Conservation (phyloP, 768 basidiomycete species). For the Hirschioporus abietinus region DNA sequence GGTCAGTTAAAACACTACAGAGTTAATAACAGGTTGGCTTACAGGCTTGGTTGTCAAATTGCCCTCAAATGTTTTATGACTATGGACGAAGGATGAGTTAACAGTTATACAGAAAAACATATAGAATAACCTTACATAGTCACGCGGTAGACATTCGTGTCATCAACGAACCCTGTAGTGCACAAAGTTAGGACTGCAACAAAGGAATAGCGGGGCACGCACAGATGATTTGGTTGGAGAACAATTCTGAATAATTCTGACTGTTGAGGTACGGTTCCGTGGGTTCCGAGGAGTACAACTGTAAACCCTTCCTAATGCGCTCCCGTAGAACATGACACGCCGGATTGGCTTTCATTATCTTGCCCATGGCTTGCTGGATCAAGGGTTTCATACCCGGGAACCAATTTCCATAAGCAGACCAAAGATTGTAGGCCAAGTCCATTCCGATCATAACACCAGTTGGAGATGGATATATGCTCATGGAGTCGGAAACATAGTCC, state of each 20-base stretch:
- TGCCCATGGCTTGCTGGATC: constrained; percentile 98
- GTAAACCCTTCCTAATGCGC: constrained; percentile 97
- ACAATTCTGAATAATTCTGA: constrained; percentile 92
- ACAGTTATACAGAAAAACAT: neutral
- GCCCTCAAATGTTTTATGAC: constrained; percentile 99
- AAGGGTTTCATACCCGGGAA: constrained; percentile 99
- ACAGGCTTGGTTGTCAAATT: constrained; percentile 99
- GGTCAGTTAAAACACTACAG: constrained; percentile 4
- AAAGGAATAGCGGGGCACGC: constrained; percentile 18
- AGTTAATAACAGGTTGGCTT: constrained; percentile 39
- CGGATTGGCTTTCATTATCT: constrained; percentile 99
- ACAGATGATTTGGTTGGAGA: constrained; percentile 98
- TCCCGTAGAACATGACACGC: constrained; percentile 96
- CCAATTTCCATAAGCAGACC: constrained; percentile 99
- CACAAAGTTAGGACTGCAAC: neutral
- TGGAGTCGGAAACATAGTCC: constrained; percentile 95
- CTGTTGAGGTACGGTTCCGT: constrained; percentile 99
- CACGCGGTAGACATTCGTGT: constrained; percentile 99
- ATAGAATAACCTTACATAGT: constrained; percentile 55
- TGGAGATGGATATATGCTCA: constrained; percentile 99
- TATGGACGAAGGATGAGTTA: constrained; percentile 25
- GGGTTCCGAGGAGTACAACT: constrained; percentile 97
- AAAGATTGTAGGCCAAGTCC: constrained; percentile 96
- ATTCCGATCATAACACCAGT: constrained; percentile 99
- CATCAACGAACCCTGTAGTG: constrained; percentile 87